A percentile compares a stretch with the other conserved stretches of the same genome.
These are phyloP conservation scores for Sanghuangporus sanghuang DNA, from an alignment of 1,284 basidiomycete species.

Conservation along the genomic window DNA sequence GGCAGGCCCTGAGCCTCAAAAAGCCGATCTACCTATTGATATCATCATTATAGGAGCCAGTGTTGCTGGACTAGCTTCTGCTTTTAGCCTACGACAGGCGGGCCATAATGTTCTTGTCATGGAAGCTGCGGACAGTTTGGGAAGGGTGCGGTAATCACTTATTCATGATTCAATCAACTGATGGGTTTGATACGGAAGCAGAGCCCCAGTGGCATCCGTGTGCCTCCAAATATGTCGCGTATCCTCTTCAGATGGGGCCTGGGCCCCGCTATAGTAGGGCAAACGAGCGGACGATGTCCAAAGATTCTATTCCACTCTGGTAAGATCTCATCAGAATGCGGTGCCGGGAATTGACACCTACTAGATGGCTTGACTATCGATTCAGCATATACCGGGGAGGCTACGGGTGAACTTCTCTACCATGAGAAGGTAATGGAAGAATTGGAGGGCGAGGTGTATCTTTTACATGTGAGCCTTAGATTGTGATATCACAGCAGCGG, in stretches of 20 bases:
- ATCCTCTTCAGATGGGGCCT: conserved; percentile 50
- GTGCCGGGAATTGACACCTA: not conserved
- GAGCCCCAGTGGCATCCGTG: conserved; percentile 33
- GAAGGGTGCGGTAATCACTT: conserved; percentile 25
- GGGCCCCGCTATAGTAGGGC: conserved; percentile 31
- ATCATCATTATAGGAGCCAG: conserved; percentile 24
- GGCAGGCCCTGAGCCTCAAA: not conserved
- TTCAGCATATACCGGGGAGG: conserved; percentile 29
- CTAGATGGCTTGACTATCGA: not conserved
- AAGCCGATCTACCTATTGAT: conserved; percentile 13
- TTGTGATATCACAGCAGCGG: not conserved
- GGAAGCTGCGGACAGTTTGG: conserved; percentile 34
- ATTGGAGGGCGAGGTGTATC: conserved; percentile 43
- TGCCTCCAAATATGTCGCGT: conserved; percentile 43
- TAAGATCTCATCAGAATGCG: not conserved
- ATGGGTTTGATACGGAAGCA: not conserved
- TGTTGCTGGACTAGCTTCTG: conserved; percentile 43
- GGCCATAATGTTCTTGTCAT: conserved; percentile 51
- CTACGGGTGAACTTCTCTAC: not conserved
- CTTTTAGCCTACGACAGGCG: conserved; percentile 39
- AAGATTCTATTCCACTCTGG: conserved; percentile 3
- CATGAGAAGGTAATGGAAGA: conserved; percentile 45
- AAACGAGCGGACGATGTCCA: conserved; percentile 1
- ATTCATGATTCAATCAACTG: not conserved
- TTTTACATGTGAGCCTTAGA: conserved; percentile 2